Base-by-base conservation (phyloP, 208 protist genomes). In the Acanthamoeba polyphaga region DNA sequence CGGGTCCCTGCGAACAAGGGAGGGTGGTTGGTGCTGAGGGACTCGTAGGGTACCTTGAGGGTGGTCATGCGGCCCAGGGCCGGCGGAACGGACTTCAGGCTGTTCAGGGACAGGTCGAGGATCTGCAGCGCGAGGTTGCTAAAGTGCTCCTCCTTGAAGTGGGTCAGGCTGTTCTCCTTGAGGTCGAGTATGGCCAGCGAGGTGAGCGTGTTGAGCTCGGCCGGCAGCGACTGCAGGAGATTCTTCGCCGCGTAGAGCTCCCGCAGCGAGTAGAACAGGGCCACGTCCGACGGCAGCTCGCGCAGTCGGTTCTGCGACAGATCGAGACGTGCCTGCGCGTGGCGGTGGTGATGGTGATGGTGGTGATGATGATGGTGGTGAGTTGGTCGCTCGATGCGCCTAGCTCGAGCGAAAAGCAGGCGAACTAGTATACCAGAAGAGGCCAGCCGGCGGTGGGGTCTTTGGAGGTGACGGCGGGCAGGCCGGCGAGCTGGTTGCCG, bases 31-130 rank as follows among this genome's bases (percentile, higher is more conserved):
- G 2, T 38, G 34, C 34, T 38, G 34, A 38, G 34, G 34, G 34
- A 38, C 34, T 38, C 34, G n/a, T 8, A 24, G 24, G 22, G 9
- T 34, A 78, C 70, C 70, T 78, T 78, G 70, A 82, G 74, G 0
- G 74, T 51, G 1, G 82, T 89, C 82, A 89, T 66, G 53, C 49
- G 82, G 8, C 82, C 82, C 27, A 89, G 58, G 13, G 82, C 58
- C 6, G 82, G 82, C 7, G 82, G 82, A 10, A 89, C 27, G 10
- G 82, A 10, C 4, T 13, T 6, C 2, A 89, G 51, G 49, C 24
- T 60, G 82, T 89, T 89, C n/a, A 22, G 19, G 22, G 82, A 89
- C 17, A 89, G 82, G 51, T 89, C 58, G 53, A 89, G 58, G 51
- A 82, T 51, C 46, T 46, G 82, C 9, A 89, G 29, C 6, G 32